Base-by-base conservation (phyloP, 2,329 filamentous ascomycete genomes). In the Fusarium guadeloupense region DNA sequence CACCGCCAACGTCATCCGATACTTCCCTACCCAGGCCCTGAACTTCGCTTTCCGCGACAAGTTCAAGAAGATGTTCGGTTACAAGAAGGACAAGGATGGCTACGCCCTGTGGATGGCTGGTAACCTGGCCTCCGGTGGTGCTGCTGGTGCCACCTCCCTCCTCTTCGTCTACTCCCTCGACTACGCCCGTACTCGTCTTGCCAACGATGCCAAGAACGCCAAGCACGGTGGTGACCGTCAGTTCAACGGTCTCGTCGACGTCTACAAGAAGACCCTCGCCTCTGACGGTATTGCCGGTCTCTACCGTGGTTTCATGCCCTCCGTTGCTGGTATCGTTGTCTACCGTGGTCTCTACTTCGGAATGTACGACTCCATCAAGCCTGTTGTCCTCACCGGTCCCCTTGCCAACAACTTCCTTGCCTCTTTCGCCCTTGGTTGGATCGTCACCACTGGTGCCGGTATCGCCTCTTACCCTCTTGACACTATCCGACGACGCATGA, bases 331-430 rank as follows among this genome's bases (percentile, higher is more conserved):
- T 90, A 99, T 99, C 83, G 83, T 99, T 76, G 95, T 99, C 85
- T 99, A 99, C 92, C 95, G 95, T 92, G 95, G 95, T 97, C 93
- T 99, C 76, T 99, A 99, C 93, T 99, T 99, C 91, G 95, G 95
- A 81, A 91, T 99, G 91, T 99, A 99, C 93, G 95, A 99, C 86
- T 99, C 95, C 74, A 89, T 99, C 88, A 99, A 99, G 93, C 95
- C 95, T 75, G 92, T 98, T 78, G 81, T 98, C 83, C 92, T 99
- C 71, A 88, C 90, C 80, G 95, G 95, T 80, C 67, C 79, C 81
- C 92, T 99, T 75, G 88, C 93, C 85, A 93, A 93, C 85, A 97
- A 94, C 92, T 99, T 99, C 93, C 85, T 99, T 77, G 95, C 95
- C 81, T 99, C 95, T 72, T 99, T 99, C 93, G 78, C 87, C 79